phyloP scores from a whole-genome alignment of 805 yeast genomes.

The Starmera pachycereana region DNA sequence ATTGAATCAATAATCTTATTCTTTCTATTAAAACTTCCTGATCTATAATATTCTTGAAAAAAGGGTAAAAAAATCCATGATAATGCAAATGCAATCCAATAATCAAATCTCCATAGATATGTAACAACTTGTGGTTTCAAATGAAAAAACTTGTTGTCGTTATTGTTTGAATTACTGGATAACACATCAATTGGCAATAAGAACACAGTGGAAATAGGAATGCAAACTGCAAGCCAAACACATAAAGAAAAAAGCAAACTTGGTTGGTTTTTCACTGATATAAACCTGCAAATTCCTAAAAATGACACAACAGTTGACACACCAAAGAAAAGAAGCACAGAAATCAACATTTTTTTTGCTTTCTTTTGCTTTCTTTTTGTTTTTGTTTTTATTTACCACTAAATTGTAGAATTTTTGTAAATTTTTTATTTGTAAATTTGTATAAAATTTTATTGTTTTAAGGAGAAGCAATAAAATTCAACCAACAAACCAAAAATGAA shows the following conservation, averaged over 20 bases:
- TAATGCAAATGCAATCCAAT: slow-evolving; percentile 71
- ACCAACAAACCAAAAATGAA: too few species aligned
- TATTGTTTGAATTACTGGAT: slow-evolving; percentile 28
- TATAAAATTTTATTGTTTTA: too few species aligned
- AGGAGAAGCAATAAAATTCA: too few species aligned
- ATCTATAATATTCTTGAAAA: slow-evolving; percentile 60
- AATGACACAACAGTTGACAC: too few species aligned
- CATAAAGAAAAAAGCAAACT: slow-evolving; percentile 11
- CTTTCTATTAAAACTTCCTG: slow-evolving; percentile 48
- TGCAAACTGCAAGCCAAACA: slow-evolving; percentile 47
- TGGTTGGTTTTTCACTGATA: slow-evolving; percentile 11
- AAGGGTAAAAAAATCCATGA: slow-evolving; percentile 74
- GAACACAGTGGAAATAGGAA: slow-evolving; percentile 67
- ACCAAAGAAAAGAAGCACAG: too few species aligned
- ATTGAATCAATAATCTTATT: slow-evolving; percentile 47
- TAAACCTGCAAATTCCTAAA: slow-evolving; percentile 5
- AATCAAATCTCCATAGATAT: slow-evolving; percentile 61
- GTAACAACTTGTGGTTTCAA: slow-evolving; percentile 38
- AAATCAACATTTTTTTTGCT: too few species aligned
- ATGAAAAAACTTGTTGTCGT: slow-evolving; percentile 26
- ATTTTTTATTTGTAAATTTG: too few species aligned
- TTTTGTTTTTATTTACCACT: too few species aligned
- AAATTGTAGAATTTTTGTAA: too few species aligned
- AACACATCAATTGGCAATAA: slow-evolving; percentile 69
- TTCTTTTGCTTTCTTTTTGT: too few species aligned